phyloP scores from a whole-genome alignment of 2,329 filamentous ascomycete species.

The Beauveria australis region DNA sequence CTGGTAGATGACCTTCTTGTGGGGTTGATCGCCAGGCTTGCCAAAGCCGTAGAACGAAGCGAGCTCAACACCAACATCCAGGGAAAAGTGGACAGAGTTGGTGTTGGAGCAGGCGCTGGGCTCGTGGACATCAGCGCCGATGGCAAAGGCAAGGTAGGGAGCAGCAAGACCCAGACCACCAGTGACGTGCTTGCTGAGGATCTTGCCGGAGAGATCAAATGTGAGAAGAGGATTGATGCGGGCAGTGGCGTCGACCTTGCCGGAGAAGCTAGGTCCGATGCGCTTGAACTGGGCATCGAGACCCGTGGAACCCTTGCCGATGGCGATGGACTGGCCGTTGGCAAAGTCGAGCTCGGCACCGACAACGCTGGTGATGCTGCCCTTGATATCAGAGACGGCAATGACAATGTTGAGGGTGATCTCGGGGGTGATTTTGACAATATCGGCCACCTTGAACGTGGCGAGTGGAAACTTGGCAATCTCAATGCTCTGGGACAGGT shows the following conservation, averaged over 20 bases:
- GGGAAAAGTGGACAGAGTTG: constrained; percentile 7
- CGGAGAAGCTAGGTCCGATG: constrained; percentile 10
- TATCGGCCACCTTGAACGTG: constrained; percentile 10
- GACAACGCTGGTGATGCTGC: constrained; percentile 9
- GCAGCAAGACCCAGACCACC: constrained; percentile 8
- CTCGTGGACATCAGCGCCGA: constrained; percentile 8
- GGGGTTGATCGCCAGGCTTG: constrained; percentile 9
- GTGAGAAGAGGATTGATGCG: constrained; percentile 10
- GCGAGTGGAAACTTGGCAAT: constrained; percentile 3
- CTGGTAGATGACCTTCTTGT: constrained; percentile 11
- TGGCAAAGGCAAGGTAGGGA: constrained; percentile 5
- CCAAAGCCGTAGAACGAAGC: constrained; percentile 11
- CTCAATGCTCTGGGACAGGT: constrained; percentile 6
- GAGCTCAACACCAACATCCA: constrained; percentile 9
- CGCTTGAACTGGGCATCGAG: constrained; percentile 9
- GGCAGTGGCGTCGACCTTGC: constrained; percentile 10
- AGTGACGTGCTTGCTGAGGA: constrained; percentile 8
- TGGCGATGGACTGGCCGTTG: constrained; percentile 9
- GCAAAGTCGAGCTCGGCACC: constrained; percentile 9
- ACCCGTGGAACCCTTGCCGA: constrained; percentile 10
- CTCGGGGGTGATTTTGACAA: constrained; percentile 10
- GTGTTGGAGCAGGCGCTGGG: constrained; percentile 8
- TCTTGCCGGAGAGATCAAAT: constrained; percentile 10
- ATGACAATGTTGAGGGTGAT: constrained; percentile 8
- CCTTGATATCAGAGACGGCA: constrained; percentile 6